A percentile compares a stretch with the other conserved stretches of the same genome.
Evolutionary conservation across 2,329 filamentous ascomycete genomes (phyloP).

Genomic region (Alternaria conjuncta): DNA sequence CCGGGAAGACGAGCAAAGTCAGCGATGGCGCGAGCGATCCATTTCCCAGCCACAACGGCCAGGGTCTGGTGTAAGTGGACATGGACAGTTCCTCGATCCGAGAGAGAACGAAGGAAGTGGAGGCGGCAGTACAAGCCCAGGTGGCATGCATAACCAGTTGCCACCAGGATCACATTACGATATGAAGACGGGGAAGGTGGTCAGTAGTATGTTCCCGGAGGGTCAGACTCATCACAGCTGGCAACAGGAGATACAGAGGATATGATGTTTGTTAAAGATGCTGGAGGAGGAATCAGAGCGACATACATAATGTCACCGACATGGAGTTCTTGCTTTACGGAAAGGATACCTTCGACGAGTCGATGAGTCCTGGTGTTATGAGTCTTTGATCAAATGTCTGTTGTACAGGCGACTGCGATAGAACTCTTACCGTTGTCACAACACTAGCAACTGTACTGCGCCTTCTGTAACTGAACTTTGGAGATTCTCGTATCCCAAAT

Average conservation of each 20-base stretch:
- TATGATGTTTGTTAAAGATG: background rate
- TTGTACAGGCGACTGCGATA: background rate
- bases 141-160: constrained; percentile 4
- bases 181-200: constrained; percentile 22
- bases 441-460: background rate
- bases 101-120: background rate
- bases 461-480: background rate
- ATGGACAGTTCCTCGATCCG: constrained; percentile 5
- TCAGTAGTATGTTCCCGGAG: constrained; percentile 20
- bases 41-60: constrained; percentile 11
- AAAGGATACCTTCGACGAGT: background rate
- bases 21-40: background rate
- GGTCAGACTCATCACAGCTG: constrained; percentile 8
- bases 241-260: constrained; percentile 10
- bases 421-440: background rate
- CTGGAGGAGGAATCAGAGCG: background rate
- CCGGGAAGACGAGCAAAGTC: background rate
- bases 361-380: background rate
- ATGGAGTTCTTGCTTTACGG: background rate
- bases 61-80: background rate
- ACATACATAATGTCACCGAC: background rate
- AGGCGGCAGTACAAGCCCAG: constrained; percentile 4
- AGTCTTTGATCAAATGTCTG: background rate
- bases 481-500: background rate
- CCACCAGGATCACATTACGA: constrained; percentile 22